phyloP scores from a whole-genome alignment of 2,329 filamentous ascomycete genomes.

The Pezicula neosporulosa region DNA sequence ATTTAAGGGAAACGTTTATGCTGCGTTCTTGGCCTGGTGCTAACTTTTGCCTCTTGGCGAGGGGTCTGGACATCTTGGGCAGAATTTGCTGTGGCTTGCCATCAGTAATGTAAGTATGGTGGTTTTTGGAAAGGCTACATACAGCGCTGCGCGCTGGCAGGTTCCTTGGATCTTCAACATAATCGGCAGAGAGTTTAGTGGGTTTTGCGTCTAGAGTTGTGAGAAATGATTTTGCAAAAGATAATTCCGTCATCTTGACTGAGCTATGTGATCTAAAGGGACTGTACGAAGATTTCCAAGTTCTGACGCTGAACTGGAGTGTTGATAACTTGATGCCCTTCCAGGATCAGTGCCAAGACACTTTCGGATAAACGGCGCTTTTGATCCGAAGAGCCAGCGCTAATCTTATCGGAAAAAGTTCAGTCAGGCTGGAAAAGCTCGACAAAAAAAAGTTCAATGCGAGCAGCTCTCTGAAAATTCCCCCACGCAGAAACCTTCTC shows the following conservation, averaged over 20 bases:
- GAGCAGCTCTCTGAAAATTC: conserved; percentile 1
- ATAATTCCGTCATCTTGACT: conserved; percentile 70
- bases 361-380: background rate
- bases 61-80: conserved; percentile 59
- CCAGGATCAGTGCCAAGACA: no score
- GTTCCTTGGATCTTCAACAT: conserved; percentile 80
- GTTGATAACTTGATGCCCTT: background rate
- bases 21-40: conserved; percentile 51
- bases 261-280: background rate
- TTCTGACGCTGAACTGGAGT: background rate
- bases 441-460: background rate
- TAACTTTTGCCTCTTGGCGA: conserved; percentile 41
- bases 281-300: no score
- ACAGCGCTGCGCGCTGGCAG: conserved; percentile 78
- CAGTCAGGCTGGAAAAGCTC: background rate
- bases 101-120: background rate
- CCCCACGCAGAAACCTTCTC: background rate
- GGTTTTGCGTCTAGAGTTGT: conserved; percentile 74
- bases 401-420: background rate
- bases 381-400: background rate
- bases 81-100: conserved; percentile 59
- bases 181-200: conserved; percentile 79
- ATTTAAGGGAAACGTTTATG: conserved; percentile 63
- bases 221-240: conserved; percentile 83
- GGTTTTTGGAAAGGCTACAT: conserved; percentile 30